Evolutionary conservation across 129 eudicot genomes (phyloP).

Genomic region (Sambucus nigra): DNA sequence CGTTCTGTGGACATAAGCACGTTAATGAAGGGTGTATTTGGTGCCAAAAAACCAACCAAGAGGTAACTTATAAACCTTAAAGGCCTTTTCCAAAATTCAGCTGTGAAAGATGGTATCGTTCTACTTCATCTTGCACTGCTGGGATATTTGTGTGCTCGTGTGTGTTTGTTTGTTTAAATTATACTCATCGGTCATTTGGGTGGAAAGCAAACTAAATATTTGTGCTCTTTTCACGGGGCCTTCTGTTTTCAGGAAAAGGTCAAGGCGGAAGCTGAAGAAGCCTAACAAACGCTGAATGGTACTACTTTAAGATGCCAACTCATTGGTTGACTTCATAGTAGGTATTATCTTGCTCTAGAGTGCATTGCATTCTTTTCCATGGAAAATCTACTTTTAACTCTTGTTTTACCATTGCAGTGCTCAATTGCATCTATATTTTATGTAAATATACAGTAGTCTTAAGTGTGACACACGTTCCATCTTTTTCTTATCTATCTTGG

Average conservation of each 20-base stretch:
- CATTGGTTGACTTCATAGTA: conserved; percentile 2
- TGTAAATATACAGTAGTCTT: neutral
- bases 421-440: neutral
- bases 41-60: conserved; percentile 31
- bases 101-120: no score
- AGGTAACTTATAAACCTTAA: conserved; percentile 25
- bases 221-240: neutral
- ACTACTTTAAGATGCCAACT: neutral
- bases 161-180: no score
- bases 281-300: conserved; percentile 29
- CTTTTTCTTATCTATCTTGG: no score
- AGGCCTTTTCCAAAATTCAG: no score
- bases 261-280: conserved; percentile 34
- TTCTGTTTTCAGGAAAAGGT: conserved; percentile 22
- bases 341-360: neutral
- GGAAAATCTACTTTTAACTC: neutral
- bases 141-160: no score
- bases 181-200: no score
- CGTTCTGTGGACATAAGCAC: conserved; percentile 50
- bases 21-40: conserved; percentile 75
- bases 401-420: neutral
- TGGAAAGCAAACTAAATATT: no score
- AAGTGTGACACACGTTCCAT: no score
- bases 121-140: no score
- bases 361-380: no score